Percentiles rank a stretch among this genome's conserved stretches.
phyloP scores from a whole-genome alignment of 2,329 filamentous ascomycete species.

The Ilyonectria destructans region DNA sequence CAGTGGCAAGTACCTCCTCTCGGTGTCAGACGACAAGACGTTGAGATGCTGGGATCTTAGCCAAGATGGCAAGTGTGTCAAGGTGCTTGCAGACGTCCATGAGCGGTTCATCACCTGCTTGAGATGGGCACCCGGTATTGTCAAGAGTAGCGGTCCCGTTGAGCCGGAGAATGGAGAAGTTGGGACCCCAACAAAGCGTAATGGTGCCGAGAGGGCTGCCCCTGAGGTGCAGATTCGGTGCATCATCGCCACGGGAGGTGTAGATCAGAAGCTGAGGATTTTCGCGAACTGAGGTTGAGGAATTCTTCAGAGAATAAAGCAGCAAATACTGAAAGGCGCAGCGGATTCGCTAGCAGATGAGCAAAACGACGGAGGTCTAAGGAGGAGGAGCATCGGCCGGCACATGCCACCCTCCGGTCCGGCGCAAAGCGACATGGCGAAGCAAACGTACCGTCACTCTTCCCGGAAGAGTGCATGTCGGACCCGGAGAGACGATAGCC shows the following conservation, averaged over 20 bases:
- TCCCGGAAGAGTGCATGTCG: conserved; percentile 9
- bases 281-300: conserved; percentile 29
- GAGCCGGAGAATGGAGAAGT: conserved; percentile 42
- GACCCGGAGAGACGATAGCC: conserved; percentile 11
- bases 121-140: conserved; percentile 81
- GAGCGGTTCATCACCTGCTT: conserved; percentile 90
- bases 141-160: conserved; percentile 40
- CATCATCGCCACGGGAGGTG: conserved; percentile 32
- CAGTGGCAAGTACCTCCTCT: conserved; percentile 90
- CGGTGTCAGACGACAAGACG: conserved; percentile 91
- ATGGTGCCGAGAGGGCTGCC: conserved; percentile 22
- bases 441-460: conserved; percentile 12
- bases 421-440: conserved; percentile 19
- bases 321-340: conserved; percentile 9
- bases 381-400: conserved; percentile 16
- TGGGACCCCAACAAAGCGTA: conserved; percentile 43
- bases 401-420: conserved; percentile 3
- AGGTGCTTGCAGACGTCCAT: conserved; percentile 83
- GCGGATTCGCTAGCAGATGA: conserved; percentile 6
- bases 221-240: conserved; percentile 32
- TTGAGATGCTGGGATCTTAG: conserved; percentile 94
- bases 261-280: conserved; percentile 32
- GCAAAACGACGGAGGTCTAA: conserved; percentile 15
- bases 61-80: conserved; percentile 93
- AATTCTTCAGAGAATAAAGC: conserved; percentile 9